These are phyloP conservation scores for Metschnikowia arizonensis DNA, from an alignment of 805 yeast genomes.

Conservation along the genomic window DNA sequence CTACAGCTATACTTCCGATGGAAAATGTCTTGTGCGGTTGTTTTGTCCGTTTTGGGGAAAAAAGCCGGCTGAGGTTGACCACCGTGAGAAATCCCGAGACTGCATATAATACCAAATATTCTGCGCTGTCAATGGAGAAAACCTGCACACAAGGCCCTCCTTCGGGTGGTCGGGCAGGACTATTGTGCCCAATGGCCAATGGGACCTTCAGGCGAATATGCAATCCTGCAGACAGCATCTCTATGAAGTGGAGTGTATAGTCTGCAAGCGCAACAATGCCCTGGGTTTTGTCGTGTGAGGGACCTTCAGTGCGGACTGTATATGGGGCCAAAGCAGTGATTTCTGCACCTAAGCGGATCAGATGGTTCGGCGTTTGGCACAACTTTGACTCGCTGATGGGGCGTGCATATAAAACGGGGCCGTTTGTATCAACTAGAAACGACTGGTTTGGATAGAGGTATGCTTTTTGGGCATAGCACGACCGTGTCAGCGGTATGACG, in stretches of 20 bases:
- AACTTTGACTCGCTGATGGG: background rate
- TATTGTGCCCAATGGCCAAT: background rate
- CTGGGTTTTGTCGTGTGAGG: background rate
- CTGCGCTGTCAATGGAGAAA: background rate
- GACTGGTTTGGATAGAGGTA: background rate
- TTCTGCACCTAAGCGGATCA: background rate
- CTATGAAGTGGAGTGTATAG: background rate
- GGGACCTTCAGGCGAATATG: background rate
- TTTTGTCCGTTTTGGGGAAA: background rate
- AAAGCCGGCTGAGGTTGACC: constrained; percentile 5
- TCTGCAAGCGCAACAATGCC: background rate
- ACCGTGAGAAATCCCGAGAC: constrained; percentile 11
- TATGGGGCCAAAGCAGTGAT: background rate
- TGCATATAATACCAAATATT: constrained; percentile 4
- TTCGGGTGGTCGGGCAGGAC: background rate
- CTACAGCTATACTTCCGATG: constrained; percentile 15
- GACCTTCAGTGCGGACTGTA: background rate
- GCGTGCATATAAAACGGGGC: background rate
- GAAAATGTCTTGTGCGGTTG: constrained; percentile 6
- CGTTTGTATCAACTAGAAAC: background rate
- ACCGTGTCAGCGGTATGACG: background rate
- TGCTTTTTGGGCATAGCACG: background rate
- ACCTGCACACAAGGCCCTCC: background rate
- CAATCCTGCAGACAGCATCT: constrained; percentile 1
- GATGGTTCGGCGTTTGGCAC: background rate